Conservation (phyloP, 352 stramenopile species). For the Globisporangium ultimum region DNA sequence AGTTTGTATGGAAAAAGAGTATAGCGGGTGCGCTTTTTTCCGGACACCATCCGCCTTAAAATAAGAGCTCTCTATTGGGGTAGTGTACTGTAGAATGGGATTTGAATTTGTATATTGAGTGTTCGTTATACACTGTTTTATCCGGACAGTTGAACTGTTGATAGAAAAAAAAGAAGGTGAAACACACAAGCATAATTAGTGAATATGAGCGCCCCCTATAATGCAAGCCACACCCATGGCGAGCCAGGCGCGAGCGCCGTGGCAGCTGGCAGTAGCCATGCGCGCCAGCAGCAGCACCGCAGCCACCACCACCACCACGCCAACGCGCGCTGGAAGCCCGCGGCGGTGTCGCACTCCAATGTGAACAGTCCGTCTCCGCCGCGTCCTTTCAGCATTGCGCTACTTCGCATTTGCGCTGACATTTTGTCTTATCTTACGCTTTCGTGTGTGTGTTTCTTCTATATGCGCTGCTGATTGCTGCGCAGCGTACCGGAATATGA, state of each 20-base stretch:
- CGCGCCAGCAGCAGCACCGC: neutral
- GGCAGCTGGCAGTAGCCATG: neutral
- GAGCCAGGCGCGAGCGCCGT: too few relatives aligned
- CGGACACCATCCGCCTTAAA: neutral
- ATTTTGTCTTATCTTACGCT: neutral
- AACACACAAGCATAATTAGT: too few relatives aligned
- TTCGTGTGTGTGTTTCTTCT: neutral
- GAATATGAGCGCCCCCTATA: too few relatives aligned
- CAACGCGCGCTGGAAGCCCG: constrained; percentile 16
- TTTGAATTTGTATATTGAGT: neutral
- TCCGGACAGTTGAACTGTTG: neutral
- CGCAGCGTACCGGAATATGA: constrained; percentile 37
- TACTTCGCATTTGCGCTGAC: neutral
- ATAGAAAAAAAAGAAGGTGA: neutral
- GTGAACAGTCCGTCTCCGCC: constrained; percentile 19
- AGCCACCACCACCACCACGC: neutral
- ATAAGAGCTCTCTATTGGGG: neutral
- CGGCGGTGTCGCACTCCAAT: constrained; percentile 14
- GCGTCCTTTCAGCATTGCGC: neutral
- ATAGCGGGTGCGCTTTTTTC: neutral
- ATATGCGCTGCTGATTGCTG: neutral
- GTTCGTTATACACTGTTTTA: neutral
- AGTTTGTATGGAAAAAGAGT: neutral
- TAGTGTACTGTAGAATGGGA: neutral
- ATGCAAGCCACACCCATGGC: too few relatives aligned